Base-by-base conservation (phyloP, 2,329 filamentous ascomycete species). In the Botrytis aclada region DNA sequence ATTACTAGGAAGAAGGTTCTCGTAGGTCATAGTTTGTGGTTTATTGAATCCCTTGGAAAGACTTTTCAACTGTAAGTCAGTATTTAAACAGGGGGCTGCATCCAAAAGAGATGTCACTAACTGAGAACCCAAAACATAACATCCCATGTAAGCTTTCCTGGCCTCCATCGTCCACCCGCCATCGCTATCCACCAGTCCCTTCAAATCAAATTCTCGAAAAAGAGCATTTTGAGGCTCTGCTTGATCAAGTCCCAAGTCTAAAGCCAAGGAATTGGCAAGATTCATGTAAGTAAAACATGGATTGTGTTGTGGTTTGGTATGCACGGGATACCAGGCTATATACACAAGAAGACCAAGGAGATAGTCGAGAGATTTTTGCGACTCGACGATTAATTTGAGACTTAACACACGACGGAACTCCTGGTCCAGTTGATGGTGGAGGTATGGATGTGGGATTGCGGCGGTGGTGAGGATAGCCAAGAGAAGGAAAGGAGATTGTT, bases 311-410 rank as follows among this genome's bases (percentile, higher is more conserved):
- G 79, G 79, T 69, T 78, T 79, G 7, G 75, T 65, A 71, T 79
- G 76, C n/a, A 78, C 71, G 32, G 79, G 79, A 72, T 80, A 89
- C 88, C 88, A 90, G 18, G 85, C 83, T 72, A 86, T 85, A 73
- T 90, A 90, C 12, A 90, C 83, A 60, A 90, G 81, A n/a, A 90
- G 79, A 3, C 88, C 88, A 75, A 88, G 86, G 1, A 90, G 79
- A 45, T 89, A 79, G 74, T 90, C 88, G 25, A 90, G 74, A 32
- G 84, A 88, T 70, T 87, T 84, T 81, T 89, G 86, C 0, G 88
- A 87, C 5, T 86, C 84, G 0, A 88, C 84, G 3, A 90, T 87
- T 2, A 80, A 70, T 64, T 80, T 79, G 12, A 73, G 65, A 69
- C 78, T 79, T 5, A 80, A 43, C 5, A 80, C 74, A 18, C 78